A percentile compares a stretch with the other conserved stretches of the same genome.
Conservation (phyloP, 139 green algal species). For the Tetratostichococcus sp. region DNA sequence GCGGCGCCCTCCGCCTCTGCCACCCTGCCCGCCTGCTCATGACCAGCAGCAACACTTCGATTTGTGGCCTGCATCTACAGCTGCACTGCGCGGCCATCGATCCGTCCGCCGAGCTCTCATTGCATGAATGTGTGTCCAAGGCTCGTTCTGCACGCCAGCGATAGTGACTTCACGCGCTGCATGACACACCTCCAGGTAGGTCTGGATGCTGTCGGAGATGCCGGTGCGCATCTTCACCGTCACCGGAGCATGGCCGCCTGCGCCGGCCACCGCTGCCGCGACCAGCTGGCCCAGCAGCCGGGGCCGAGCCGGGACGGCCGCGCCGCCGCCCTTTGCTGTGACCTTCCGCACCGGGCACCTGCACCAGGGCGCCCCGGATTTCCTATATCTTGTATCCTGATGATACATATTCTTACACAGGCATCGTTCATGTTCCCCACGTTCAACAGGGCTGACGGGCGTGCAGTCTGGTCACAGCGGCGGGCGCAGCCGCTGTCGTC, state of each 20-base stretch:
- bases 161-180: not conserved
- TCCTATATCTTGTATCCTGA: too few species aligned
- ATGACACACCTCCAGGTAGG: conserved; percentile 23
- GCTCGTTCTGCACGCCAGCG: too few species aligned
- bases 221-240: conserved; percentile 53
- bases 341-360: conserved; percentile 53
- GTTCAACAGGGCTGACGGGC: too few species aligned
- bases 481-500: too few species aligned
- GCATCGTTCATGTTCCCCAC: too few species aligned
- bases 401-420: too few species aligned
- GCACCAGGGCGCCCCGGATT: too few species aligned
- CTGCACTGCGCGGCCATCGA: too few species aligned
- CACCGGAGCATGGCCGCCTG: conserved; percentile 28
- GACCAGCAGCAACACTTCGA: not conserved
- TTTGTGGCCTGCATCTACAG: too few species aligned
- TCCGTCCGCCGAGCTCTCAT: too few species aligned
- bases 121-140: too few species aligned
- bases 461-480: too few species aligned
- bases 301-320: conserved; percentile 38
- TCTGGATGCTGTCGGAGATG: conserved; percentile 20
- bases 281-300: conserved; percentile 36
- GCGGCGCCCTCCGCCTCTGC: conserved; percentile 41
- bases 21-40: conserved; percentile 27
- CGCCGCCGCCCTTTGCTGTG: conserved; percentile 37
- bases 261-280: conserved; percentile 24